Base-by-base conservation (phyloP, 306 rosid species). In the Casuarina glauca region DNA sequence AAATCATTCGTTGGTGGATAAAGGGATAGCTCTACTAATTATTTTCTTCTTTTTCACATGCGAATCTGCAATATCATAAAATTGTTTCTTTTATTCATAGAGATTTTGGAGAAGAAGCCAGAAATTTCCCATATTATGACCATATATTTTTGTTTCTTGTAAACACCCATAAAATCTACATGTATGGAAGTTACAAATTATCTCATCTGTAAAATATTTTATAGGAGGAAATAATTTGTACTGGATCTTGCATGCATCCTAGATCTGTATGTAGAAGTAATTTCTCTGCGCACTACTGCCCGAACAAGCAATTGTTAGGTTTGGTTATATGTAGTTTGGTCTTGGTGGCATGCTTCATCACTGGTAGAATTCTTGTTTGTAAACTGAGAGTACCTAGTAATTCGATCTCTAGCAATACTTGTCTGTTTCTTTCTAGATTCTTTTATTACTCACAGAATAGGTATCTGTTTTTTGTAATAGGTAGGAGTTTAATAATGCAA, bases 281-380 rank as follows among this genome's bases (percentile, higher is more conserved):
- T 26, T 26, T 66, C 43, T 63, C 20, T 3, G 69, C 36, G 43
- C 46, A 63, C 44, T 39, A 36, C 20, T 17, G 36, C 69, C 20
- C 15, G 69, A 13, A 6, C 16, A 67, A n/a, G 42, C 36, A 67
- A 41, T 67, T 42, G 46, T n/a, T 66, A 41, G 16, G 64, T 17
- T 42, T 64, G 13, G 9, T 67, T 4, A 8, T n/a, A 42, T 67
- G 50, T 13, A 67, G 51, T 42, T 67, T 67, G 71, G 71, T 50
- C n/a, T 67, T 67, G n/a, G 48, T 67, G 50, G 35, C 26, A 67
- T 42, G 71, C 46, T 67, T 67, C 71, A 42, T 43, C 16, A n/a
- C 36, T 35, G 41, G 12, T 67, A 67, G 71, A 13, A 66, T 41
- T 42, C 8, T 4, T 67, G 48, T 7, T 42, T 42, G 48, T 43